These are phyloP conservation scores for Lichenothelia convexa DNA, from an alignment of 495 filamentous ascomycete species.

Conservation along the genomic window DNA sequence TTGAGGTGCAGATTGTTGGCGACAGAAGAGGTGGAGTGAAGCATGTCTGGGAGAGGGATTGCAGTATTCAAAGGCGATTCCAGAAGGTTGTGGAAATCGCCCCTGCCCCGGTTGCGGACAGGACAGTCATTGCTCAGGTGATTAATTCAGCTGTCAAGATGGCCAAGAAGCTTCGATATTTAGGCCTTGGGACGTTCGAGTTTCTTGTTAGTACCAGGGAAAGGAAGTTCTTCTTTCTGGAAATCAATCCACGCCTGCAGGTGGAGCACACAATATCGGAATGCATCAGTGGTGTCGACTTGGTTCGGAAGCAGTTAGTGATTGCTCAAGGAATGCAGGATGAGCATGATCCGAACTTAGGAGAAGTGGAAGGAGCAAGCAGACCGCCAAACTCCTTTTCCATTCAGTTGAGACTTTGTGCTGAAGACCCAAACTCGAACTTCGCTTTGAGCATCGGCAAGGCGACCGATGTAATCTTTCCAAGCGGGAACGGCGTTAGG, in stretches of 20 bases:
- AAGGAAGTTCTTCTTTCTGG: conserved; percentile 20
- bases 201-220: conserved; percentile 21
- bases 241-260: conserved; percentile 24
- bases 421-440: conserved; percentile 33
- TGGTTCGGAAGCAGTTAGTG: conserved; percentile 32
- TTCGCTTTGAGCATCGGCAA: conserved; percentile 42
- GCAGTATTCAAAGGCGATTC: conserved; percentile 23
- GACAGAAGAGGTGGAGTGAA: conserved; percentile 19
- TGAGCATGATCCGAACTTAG: conserved; percentile 10
- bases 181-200: conserved; percentile 21
- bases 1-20: conserved; percentile 24
- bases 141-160: conserved; percentile 20
- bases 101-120: conserved; percentile 24
- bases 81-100: conserved; percentile 27
- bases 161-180: conserved; percentile 14
- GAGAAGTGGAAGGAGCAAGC: neutral
- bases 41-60: conserved; percentile 24
- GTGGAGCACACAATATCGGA: conserved; percentile 38
- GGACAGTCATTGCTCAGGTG: conserved; percentile 20
- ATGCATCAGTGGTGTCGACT: conserved; percentile 15
- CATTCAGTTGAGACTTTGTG: conserved; percentile 38
- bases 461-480: conserved; percentile 32
- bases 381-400: conserved; percentile 25
- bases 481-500: conserved; percentile 36
- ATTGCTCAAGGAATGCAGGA: conserved; percentile 30